Conservation (phyloP, 1,284 basidiomycete genomes). For the Trametes pubescens region DNA sequence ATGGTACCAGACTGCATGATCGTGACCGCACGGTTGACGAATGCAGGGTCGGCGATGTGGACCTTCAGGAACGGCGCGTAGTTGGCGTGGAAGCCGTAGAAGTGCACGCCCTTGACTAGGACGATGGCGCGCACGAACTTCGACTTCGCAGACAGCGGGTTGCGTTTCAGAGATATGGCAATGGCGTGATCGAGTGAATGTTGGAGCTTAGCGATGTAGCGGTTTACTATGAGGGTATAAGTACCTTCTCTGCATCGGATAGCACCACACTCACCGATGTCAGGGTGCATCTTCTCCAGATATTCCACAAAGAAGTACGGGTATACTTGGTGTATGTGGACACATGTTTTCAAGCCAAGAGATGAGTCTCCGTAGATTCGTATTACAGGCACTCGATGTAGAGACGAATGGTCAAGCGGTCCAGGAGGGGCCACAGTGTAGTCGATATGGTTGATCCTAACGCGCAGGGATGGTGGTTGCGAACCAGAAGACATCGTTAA, state of each 20-base stretch:
- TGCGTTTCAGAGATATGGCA: slow-evolving; percentile 72
- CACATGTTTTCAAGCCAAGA: slow-evolving; percentile 79
- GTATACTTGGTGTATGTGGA: slow-evolving; percentile 91
- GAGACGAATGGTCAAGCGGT: slow-evolving; percentile 66
- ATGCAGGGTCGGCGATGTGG: slow-evolving; percentile 74
- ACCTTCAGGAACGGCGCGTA: slow-evolving; percentile 94
- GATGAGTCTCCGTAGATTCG: slow-evolving; percentile 90
- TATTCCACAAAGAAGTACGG: slow-evolving; percentile 85
- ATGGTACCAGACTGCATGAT: slow-evolving; percentile 84
- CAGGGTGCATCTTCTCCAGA: slow-evolving; percentile 60
- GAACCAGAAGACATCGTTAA: slow-evolving; percentile 16
- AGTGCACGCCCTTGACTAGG: slow-evolving; percentile 93
- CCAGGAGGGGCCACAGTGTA: slow-evolving; percentile 64
- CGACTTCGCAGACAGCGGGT: slow-evolving; percentile 61
- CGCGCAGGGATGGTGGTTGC: slow-evolving; percentile 50
- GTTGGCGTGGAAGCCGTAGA: slow-evolving; percentile 93
- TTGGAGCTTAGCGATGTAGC: slow-evolving; percentile 71
- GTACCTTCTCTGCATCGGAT: slow-evolving; percentile 15
- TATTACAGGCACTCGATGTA: slow-evolving; percentile 79
- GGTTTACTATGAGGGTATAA: slow-evolving; percentile 59
- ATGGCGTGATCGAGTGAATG: slow-evolving; percentile 83
- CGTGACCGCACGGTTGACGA: slow-evolving; percentile 74
- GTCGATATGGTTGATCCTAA: slow-evolving; percentile 75
- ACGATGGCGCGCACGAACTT: slow-evolving; percentile 77
- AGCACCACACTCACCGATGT: slow-evolving; percentile 45